Percentiles rank a stretch among this genome's conserved stretches.
Evolutionary conservation across 192 early-diverging fungal genomes (phyloP).

Genomic region (Gonapodya sp.): DNA sequence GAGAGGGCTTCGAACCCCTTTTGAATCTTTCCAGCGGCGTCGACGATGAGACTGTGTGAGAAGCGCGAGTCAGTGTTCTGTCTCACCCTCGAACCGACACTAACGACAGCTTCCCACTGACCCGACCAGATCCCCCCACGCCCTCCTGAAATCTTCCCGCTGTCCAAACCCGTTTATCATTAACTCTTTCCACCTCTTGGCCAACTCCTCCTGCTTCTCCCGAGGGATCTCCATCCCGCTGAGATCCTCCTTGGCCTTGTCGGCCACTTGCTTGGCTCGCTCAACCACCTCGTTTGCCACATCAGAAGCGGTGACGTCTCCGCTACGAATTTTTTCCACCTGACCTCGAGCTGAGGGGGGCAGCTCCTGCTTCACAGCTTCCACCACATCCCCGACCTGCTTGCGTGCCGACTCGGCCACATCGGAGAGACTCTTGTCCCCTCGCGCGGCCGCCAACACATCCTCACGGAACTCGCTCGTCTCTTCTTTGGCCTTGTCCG

Average conservation of each 20-base stretch:
- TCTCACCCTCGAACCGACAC: too few species aligned
- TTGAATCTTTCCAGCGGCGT: not conserved
- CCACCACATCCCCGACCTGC: constrained; percentile 22
- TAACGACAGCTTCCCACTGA: not conserved
- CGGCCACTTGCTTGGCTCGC: constrained; percentile 15
- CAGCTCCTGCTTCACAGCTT: constrained; percentile 26
- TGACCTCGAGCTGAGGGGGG: constrained; percentile 12
- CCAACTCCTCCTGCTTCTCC: not conserved
- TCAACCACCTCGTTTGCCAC: constrained; percentile 19
- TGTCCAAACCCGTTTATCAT: not conserved
- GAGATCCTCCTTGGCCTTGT: not conserved
- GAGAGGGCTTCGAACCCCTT: not conserved
- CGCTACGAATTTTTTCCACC: constrained; percentile 31
- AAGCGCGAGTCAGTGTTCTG: too few species aligned
- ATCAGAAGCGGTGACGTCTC: constrained; percentile 25
- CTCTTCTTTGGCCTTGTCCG: not conserved
- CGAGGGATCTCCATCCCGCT: not conserved
- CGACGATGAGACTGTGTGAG: not conserved
- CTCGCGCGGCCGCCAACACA: constrained; percentile 10
- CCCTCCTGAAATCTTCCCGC: constrained; percentile 2
- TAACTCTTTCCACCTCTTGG: not conserved
- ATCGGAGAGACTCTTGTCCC: constrained; percentile 14
- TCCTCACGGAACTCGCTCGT: not conserved
- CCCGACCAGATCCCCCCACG: not conserved
- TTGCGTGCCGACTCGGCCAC: constrained; percentile 20